A percentile compares a stretch with the other conserved stretches of the same genome.
Conservation (phyloP, 2,329 filamentous ascomycete genomes). For the Metarhizium guizhouense region DNA sequence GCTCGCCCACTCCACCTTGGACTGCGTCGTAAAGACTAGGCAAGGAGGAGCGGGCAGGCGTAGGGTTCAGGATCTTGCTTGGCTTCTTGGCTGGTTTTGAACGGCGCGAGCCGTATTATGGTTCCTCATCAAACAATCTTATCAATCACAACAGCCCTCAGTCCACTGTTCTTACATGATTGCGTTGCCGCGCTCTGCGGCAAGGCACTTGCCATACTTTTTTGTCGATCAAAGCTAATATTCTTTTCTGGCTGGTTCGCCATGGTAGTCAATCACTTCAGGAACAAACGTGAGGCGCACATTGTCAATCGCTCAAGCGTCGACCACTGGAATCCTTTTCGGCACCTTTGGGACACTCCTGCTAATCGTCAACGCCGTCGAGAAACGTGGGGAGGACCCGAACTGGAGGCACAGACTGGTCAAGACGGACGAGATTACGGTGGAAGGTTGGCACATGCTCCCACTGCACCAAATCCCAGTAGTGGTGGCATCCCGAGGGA, state of each 20-base stretch:
- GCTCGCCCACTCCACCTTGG: background rate
- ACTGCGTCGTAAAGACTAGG: background rate
- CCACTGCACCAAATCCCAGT: conserved; percentile 22
- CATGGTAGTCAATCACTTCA: conserved; percentile 35
- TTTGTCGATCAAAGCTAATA: conserved; percentile 8
- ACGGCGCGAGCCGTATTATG: background rate
- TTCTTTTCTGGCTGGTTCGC: conserved; percentile 5
- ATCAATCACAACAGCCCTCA: background rate
- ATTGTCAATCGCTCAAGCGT: conserved; percentile 29
- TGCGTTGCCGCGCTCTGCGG: background rate
- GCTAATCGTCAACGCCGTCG: conserved; percentile 18
- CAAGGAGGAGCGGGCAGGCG: background rate
- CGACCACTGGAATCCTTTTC: conserved; percentile 36
- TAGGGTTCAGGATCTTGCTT: background rate
- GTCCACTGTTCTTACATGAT: background rate
- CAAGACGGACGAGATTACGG: conserved; percentile 14
- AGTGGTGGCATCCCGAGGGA: conserved; percentile 11
- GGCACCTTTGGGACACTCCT: conserved; percentile 26
- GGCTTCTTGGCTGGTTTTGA: background rate
- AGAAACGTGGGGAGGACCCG: conserved; percentile 25
- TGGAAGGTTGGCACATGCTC: conserved; percentile 24
- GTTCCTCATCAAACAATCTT: background rate
- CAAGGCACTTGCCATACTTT: background rate
- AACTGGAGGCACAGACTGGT: conserved; percentile 21
- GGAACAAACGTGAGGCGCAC: conserved; percentile 35